phyloP scores from a whole-genome alignment of 768 basidiomycete species.

The Lactifluus echinatus region DNA sequence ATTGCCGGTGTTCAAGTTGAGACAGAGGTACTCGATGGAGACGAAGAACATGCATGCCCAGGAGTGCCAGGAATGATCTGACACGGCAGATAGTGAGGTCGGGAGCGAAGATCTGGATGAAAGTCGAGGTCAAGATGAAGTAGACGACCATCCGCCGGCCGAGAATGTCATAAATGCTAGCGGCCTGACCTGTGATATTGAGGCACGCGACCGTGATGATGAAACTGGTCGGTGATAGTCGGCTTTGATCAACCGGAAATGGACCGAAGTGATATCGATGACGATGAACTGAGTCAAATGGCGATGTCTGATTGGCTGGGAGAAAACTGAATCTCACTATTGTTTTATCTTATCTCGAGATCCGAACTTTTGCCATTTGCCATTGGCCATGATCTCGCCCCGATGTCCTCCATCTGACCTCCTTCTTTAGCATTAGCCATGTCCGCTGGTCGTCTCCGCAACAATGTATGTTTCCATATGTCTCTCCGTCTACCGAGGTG shows the following conservation, averaged over 20 bases:
- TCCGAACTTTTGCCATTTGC: too few species aligned
- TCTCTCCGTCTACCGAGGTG: neutral
- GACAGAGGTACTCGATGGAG: constrained; percentile 44
- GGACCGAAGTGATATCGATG: neutral
- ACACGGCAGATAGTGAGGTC: constrained; percentile 31
- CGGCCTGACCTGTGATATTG: constrained; percentile 38
- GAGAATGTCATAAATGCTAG: constrained; percentile 42
- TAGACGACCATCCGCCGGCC: constrained; percentile 45
- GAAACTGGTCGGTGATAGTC: too few species aligned
- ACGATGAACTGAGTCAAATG: too few species aligned
- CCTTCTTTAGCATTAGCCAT: neutral
- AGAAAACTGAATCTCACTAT: too few species aligned
- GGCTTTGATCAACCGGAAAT: neutral
- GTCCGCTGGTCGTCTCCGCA: constrained; percentile 48
- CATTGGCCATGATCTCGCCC: too few species aligned
- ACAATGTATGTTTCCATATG: constrained; percentile 40
- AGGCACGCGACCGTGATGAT: constrained; percentile 40
- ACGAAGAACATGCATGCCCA: constrained; percentile 38
- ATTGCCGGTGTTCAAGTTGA: constrained; percentile 45
- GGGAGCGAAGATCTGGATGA: constrained; percentile 43
- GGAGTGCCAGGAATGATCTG: constrained; percentile 23
- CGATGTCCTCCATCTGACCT: neutral
- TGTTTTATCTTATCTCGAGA: too few species aligned
- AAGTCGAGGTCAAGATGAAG: constrained; percentile 38
- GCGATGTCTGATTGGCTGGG: too few species aligned